Base-by-base conservation (phyloP, 306 rosid genomes). In the Vigna mungo region DNA sequence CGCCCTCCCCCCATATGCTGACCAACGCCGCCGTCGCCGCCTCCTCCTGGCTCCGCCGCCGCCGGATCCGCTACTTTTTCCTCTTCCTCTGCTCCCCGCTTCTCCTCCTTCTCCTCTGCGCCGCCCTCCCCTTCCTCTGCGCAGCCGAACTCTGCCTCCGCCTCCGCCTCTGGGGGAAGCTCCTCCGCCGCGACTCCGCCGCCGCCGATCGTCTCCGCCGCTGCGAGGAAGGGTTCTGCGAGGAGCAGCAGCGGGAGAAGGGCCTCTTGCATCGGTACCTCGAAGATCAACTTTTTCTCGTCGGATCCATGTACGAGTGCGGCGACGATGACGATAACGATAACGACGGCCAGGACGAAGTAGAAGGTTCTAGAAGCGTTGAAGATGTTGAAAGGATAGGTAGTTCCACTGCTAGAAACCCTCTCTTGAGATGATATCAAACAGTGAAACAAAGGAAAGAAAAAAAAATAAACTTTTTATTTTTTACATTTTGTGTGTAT, bases 281-380 rank as follows among this genome's bases (percentile, higher is more conserved):
- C 66, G 85, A 85, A 32, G 85, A 85, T 85, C 88, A 81, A 32
- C 82, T 85, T 59, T 70, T 78, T 78, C 83, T 81, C 12, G 85
- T 85, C 21, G 8, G 88, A 68, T 85, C 85, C 48, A 80, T 85
- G 81, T 85, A 81, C 49, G 85, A 85, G 7, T 85, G 88, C 4
- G 85, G 88, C 7, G 78, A 78, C 20, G 82, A 80, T 0, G 83
- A 72, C 1, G 77, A 37, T 6, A 20, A 20, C 21, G 21, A 20
- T 20, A 6, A 36, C 41, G 9, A 6, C 8, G 11, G 30, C 1
- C 1, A 17, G 0, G 8, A 39, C 0, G 55, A 27, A 1, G 36
- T 69, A 51, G 74, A 82, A 71, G 85, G 71, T 60, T 75, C 78
- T 59, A 44, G 69, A 80, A 75, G 30, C 16, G 9, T 75, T 20